phyloP scores from a whole-genome alignment of 805 yeast species.

The Metschnikowia aberdeeniae region DNA sequence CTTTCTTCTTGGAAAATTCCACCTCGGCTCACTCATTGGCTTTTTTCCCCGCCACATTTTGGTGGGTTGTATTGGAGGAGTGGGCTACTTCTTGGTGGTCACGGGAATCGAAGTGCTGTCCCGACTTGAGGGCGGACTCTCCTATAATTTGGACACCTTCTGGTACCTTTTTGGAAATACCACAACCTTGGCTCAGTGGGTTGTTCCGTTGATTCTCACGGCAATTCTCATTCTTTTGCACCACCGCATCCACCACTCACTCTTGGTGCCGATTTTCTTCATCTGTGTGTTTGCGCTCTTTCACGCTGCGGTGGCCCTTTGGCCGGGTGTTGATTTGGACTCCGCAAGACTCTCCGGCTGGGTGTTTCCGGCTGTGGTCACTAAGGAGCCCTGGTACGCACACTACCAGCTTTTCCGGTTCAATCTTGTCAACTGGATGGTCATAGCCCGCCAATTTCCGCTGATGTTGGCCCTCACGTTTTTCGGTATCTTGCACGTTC shows the following conservation, averaged over 20 bases:
- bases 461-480: slow-evolving; percentile 94
- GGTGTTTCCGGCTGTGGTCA: slow-evolving; percentile 67
- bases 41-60: slow-evolving; percentile 95
- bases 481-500: slow-evolving; percentile 94
- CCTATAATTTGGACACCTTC: slow-evolving; percentile 58
- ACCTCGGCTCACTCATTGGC: slow-evolving; percentile 82
- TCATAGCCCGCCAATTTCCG: slow-evolving; percentile 68
- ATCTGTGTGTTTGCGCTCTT: slow-evolving; percentile 64
- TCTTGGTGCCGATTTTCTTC: slow-evolving; percentile 78
- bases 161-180: slow-evolving; percentile 41
- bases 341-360: slow-evolving; percentile 72
- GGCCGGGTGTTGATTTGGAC: slow-evolving; percentile 63
- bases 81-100: slow-evolving; percentile 84
- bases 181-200: slow-evolving; percentile 48
- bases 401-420: slow-evolving; percentile 75
- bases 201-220: slow-evolving; percentile 64
- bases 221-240: slow-evolving; percentile 54
- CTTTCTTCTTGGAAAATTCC: slow-evolving; percentile 68
- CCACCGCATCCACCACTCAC: slow-evolving; percentile 54
- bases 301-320: slow-evolving; percentile 60
- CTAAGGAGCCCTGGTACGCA: slow-evolving; percentile 82
- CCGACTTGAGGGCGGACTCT: slow-evolving; percentile 67
- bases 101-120: slow-evolving; percentile 94
- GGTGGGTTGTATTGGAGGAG: slow-evolving; percentile 98
- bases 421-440: slow-evolving; percentile 67